Percentiles rank a stretch among this genome's conserved stretches.
phyloP scores from a whole-genome alignment of 2,329 filamentous ascomycete genomes.

The Diaporthe sp. region DNA sequence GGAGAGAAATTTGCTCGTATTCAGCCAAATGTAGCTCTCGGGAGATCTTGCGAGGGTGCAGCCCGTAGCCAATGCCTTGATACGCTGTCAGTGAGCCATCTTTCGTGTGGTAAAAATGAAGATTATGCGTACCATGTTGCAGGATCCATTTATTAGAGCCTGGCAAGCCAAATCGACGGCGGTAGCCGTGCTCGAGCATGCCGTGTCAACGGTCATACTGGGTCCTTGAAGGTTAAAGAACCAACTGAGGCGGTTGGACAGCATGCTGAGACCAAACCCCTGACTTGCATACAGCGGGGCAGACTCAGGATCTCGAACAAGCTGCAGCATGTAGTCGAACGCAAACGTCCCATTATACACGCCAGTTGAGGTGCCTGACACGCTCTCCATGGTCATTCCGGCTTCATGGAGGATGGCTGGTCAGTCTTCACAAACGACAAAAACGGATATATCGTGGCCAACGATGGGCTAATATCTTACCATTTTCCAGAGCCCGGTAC shows the following conservation, averaged over 20 bases:
- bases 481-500: not conserved
- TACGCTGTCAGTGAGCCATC: not conserved
- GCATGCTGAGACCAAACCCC: slow-evolving; percentile 44
- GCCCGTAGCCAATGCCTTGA: not conserved
- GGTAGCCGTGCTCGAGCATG: not conserved
- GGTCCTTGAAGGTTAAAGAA: slow-evolving; percentile 1
- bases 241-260: not conserved
- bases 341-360: slow-evolving; percentile 53
- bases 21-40: not conserved
- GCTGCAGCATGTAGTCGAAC: slow-evolving; percentile 46
- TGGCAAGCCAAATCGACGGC: not conserved
- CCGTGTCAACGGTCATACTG: not conserved
- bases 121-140: not conserved
- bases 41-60: not conserved
- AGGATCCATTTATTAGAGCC: not conserved
- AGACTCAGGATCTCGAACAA: slow-evolving; percentile 42
- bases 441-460: not conserved
- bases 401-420: slow-evolving; percentile 22
- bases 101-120: not conserved
- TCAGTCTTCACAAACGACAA: not conserved
- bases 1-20: not conserved
- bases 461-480: not conserved
- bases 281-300: slow-evolving; percentile 49
- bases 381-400: slow-evolving; percentile 47
- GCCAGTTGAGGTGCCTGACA: slow-evolving; percentile 49